Conservation (phyloP, 2,329 filamentous ascomycete species). For the Calonectria naviculata region DNA sequence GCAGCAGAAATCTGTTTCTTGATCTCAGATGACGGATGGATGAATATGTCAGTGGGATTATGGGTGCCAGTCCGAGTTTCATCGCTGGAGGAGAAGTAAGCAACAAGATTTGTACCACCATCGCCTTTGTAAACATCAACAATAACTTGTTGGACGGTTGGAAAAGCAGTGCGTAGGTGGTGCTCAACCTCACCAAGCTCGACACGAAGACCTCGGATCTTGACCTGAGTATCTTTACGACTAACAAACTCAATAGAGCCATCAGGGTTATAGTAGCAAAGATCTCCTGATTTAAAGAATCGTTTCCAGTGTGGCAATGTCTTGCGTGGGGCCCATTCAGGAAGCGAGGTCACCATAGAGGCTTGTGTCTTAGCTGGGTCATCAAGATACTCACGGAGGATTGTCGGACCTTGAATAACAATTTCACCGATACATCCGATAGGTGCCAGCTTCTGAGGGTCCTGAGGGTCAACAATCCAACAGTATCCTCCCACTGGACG, state of each 20-base stretch:
- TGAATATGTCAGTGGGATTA: neutral
- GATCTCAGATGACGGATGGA: neutral
- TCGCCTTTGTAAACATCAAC: constrained; percentile 5
- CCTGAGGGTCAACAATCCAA: constrained; percentile 32
- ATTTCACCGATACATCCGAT: constrained; percentile 32
- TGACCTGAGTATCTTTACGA: constrained; percentile 65
- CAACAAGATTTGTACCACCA: neutral
- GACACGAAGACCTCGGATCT: constrained; percentile 61
- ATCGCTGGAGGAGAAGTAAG: neutral
- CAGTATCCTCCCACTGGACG: constrained; percentile 10
- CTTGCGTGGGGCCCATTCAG: constrained; percentile 21
- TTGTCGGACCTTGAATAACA: constrained; percentile 33
- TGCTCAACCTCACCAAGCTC: constrained; percentile 29
- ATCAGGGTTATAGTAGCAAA: constrained; percentile 44
- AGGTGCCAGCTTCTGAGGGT: constrained; percentile 29
- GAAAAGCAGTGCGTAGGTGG: constrained; percentile 9
- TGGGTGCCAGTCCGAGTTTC: neutral
- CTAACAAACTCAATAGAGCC: constrained; percentile 54
- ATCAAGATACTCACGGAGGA: constrained; percentile 37
- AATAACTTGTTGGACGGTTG: neutral
- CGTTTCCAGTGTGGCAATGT: constrained; percentile 26
- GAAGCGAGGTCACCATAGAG: constrained; percentile 45
- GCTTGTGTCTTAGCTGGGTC: constrained; percentile 33
- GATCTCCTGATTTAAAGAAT: constrained; percentile 38
- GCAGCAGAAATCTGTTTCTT: neutral